A percentile compares a stretch with the other conserved stretches of the same genome.
Conservation (phyloP, 78 protist species). For the Tieghemostelium lacteum region DNA sequence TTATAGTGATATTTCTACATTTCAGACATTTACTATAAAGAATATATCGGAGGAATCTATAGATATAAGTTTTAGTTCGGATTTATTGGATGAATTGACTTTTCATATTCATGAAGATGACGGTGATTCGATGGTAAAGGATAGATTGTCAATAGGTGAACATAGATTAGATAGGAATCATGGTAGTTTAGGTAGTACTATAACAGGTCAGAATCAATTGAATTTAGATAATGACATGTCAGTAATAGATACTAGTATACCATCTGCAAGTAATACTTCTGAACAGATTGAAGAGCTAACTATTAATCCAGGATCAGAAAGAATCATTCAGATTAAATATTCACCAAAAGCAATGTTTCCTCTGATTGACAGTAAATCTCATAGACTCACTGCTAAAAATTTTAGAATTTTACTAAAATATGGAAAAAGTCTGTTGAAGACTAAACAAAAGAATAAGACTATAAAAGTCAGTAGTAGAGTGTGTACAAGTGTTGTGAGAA, state of each 20-base stretch:
- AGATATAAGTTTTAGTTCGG: conserved; percentile 66
- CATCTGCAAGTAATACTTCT: background rate
- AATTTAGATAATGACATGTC: background rate
- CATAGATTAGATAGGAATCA: conserved; percentile 2
- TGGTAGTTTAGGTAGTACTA: background rate
- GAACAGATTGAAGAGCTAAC: conserved; percentile 57
- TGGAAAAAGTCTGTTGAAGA: conserved; percentile 4
- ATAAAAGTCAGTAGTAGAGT: conserved; percentile 71
- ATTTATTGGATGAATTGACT: conserved; percentile 19
- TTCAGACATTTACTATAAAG: conserved; percentile 49
- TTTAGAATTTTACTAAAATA: conserved; percentile 54
- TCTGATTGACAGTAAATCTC: background rate
- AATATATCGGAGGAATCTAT: conserved; percentile 73
- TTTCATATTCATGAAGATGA: conserved; percentile 65
- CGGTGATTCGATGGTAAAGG: background rate
- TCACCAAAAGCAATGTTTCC: conserved; percentile 47
- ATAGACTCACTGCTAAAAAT: conserved; percentile 5
- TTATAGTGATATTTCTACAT: conserved; percentile 39
- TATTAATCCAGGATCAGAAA: conserved; percentile 66
- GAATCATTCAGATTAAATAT: conserved; percentile 37
- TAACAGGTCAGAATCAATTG: background rate
- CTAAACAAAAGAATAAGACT: conserved; percentile 30
- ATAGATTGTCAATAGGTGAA: conserved; percentile 22
- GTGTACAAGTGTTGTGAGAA: conserved; percentile 53
- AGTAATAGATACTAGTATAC: background rate